phyloP scores from a whole-genome alignment of 257 asterid genomes.

The Primulina huaijiensis region DNA sequence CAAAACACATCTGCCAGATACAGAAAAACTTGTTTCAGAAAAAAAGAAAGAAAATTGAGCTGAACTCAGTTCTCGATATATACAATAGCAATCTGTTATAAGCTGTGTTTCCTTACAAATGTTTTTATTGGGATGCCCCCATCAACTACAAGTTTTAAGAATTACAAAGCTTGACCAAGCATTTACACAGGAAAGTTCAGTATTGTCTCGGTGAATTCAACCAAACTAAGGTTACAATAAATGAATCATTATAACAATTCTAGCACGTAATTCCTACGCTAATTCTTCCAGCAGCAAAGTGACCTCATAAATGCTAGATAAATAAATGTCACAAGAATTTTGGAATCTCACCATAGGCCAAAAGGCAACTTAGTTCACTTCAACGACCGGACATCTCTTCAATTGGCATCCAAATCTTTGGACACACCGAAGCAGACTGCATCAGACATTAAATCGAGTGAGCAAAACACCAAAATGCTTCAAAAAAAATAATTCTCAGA shows the following conservation, averaged over 20 bases:
- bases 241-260: neutral
- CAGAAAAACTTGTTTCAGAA: slow-evolving; percentile 12
- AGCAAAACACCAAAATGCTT: slow-evolving; percentile 1
- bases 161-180: neutral
- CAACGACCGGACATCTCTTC: neutral
- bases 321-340: neutral
- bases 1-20: slow-evolving; percentile 38
- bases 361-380: neutral
- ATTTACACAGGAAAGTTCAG: neutral
- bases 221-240: neutral
- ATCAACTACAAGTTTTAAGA: neutral
- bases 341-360: slow-evolving; percentile 25
- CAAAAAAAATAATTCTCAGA: neutral
- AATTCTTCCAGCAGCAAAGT: neutral
- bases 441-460: slow-evolving; percentile 10
- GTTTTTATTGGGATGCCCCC: neutral
- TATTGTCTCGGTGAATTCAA: neutral
- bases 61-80: neutral
- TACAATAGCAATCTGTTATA: neutral
- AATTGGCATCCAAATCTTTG: neutral
- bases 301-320: neutral
- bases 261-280: neutral
- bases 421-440: slow-evolving; percentile 5
- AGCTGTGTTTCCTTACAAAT: neutral
- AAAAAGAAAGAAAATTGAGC: neutral